Conservation (phyloP, 176 grass and related monocot species). For the Poa annua region DNA sequence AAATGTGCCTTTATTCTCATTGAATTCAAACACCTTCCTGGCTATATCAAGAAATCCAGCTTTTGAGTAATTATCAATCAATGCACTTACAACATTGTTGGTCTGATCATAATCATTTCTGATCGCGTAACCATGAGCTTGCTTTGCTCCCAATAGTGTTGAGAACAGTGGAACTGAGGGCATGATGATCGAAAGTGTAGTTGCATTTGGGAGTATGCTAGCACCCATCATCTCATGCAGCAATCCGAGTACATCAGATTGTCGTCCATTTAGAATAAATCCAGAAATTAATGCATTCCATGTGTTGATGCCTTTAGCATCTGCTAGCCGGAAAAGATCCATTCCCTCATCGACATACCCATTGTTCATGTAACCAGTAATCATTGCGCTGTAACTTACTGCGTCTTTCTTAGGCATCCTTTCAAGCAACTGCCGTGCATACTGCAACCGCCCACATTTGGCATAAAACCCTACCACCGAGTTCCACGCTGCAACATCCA, state of each 20-base stretch:
- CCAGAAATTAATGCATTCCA: slow-evolving; percentile 71
- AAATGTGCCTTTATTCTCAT: slow-evolving; percentile 45
- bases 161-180: slow-evolving; percentile 60
- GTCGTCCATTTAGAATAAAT: slow-evolving; percentile 57
- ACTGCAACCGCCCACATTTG: slow-evolving; percentile 60
- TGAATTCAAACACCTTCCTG: slow-evolving; percentile 46
- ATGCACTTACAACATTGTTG: slow-evolving; percentile 49
- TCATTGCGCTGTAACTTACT: slow-evolving; percentile 69
- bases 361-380: slow-evolving; percentile 70
- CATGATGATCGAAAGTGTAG: slow-evolving; percentile 58
- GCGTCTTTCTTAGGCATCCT: slow-evolving; percentile 60
- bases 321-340: slow-evolving; percentile 52
- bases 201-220: slow-evolving; percentile 59
- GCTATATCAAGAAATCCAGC: slow-evolving; percentile 59
- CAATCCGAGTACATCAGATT: slow-evolving; percentile 49
- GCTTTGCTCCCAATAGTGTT: slow-evolving; percentile 57
- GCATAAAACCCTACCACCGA: slow-evolving; percentile 66
- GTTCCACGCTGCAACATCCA: slow-evolving; percentile 54
- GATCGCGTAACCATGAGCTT: slow-evolving; percentile 63
- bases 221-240: slow-evolving; percentile 55
- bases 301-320: slow-evolving; percentile 47
- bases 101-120: slow-evolving; percentile 63
- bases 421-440: slow-evolving; percentile 64
- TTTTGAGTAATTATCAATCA: slow-evolving; percentile 65
- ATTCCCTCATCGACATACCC: slow-evolving; percentile 54